Percentiles rank a stretch among this genome's conserved stretches.
Conservation (phyloP, 2,329 filamentous ascomycete species). For the Penicillium sp. region DNA sequence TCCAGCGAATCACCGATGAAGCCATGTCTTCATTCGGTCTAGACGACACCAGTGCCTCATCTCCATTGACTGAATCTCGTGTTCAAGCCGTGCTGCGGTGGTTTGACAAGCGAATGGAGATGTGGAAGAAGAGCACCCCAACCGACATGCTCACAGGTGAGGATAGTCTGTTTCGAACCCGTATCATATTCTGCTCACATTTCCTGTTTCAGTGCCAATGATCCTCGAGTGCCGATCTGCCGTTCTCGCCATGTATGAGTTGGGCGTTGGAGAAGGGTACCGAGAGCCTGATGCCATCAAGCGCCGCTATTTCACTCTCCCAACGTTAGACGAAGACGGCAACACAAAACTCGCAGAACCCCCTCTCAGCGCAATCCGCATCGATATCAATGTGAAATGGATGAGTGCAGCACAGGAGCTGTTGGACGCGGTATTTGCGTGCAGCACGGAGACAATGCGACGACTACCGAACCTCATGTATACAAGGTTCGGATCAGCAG, state of each 20-base stretch:
- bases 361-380: conserved; percentile 32
- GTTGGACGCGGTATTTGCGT: conserved; percentile 32
- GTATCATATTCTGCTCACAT: not conserved
- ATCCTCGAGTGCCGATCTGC: conserved; percentile 32
- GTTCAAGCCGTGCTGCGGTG: conserved; percentile 35
- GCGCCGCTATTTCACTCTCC: conserved; percentile 33
- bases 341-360: conserved; percentile 5
- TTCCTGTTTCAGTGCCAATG: conserved; percentile 24
- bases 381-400: conserved; percentile 40
- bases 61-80: conserved; percentile 32
- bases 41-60: conserved; percentile 34
- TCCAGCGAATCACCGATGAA: conserved; percentile 36
- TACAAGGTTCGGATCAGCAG: conserved; percentile 30
- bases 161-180: not conserved
- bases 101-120: conserved; percentile 37
- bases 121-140: conserved; percentile 31
- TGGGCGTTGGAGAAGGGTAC: conserved; percentile 36
- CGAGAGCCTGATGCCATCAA: conserved; percentile 37
- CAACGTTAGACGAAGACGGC: conserved; percentile 25
- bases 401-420: conserved; percentile 36
- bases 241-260: conserved; percentile 34
- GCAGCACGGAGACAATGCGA: conserved; percentile 34
- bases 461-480: conserved; percentile 36
- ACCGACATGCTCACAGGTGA: conserved; percentile 31
- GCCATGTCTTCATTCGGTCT: conserved; percentile 36